Evolutionary conservation across 139 green algal species (phyloP), one percentile per base, ranked within the genome.

Genomic region (Volvox africanus): DNA sequence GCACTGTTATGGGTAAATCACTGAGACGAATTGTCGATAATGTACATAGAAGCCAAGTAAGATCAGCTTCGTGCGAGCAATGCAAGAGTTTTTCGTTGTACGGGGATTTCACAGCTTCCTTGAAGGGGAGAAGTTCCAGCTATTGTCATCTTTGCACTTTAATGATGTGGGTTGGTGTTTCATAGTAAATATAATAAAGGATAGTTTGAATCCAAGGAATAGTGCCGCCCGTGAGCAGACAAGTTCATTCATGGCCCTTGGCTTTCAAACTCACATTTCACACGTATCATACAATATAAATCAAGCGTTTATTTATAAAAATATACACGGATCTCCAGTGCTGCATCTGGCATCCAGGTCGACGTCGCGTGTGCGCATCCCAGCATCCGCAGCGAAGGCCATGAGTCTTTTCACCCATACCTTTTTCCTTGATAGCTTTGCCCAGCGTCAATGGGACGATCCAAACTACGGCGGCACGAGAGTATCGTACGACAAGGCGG

Each of bases 351-450:
- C 65, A 12, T 73, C 65, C 21, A 28, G 21, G 2, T 73, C 65
- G 16, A 30, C 65, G 11, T 12, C 11, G 65, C 65, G 65, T 30
- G 65, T 28, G 65, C 65, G 65, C 65, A 16, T 79, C 71, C 26
- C 71, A n/a, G 71, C 71, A 79, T 30, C 71, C 1, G 71, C 20
- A 79, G 26, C 71, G 14, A 79, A 36, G 30, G 28, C 50, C 28
- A 86, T 71, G 82, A 75, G 65, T 33, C 68, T 80, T 9, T n/a
- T n/a, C 50, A 90, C 50, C n/a, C 71, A 95, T 12, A 93, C 88
- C 1, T 99, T 99, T 77, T 99, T 98, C 88, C 93, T 99, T 0
- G 97, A 99, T 88, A 82, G 91, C 0, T 99, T 99, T 88, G 97
- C 96, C 0, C 44, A 95, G 68, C 94, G 92, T 50, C 97, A 99